A percentile compares a stretch with the other conserved stretches of the same genome.
These are phyloP conservation scores for Fulvia fulva DNA, from an alignment of 2,329 filamentous ascomycete genomes.

Conservation along the genomic window DNA sequence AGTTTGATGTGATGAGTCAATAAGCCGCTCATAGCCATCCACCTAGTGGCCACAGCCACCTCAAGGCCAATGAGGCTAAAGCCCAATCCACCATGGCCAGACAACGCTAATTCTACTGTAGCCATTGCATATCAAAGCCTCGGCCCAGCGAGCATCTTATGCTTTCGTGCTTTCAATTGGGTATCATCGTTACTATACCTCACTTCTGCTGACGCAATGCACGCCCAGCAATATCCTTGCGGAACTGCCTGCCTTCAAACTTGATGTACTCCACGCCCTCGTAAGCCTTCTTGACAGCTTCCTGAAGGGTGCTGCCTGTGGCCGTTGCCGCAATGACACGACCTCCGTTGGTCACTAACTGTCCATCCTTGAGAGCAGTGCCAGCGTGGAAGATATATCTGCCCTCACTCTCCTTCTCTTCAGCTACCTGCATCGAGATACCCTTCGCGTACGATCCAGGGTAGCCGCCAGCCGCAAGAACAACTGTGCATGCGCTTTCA, in stretches of 20 bases:
- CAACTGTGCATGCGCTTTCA: constrained; percentile 81
- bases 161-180: background rate
- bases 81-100: no score
- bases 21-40: no score
- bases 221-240: constrained; percentile 78
- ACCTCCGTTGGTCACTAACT: constrained; percentile 75
- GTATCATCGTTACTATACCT: background rate
- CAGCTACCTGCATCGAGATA: constrained; percentile 52
- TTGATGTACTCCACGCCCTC: constrained; percentile 72
- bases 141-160: background rate
- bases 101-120: no score
- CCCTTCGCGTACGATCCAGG: constrained; percentile 83
- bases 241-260: constrained; percentile 86
- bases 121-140: no score
- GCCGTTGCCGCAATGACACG: constrained; percentile 92
- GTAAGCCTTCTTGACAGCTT: constrained; percentile 86
- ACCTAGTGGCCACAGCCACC: no score
- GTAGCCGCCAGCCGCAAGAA: constrained; percentile 90
- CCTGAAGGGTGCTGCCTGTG: constrained; percentile 68
- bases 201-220: constrained; percentile 33
- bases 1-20: no score
- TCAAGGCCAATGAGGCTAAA: no score
- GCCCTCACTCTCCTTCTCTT: constrained; percentile 47
- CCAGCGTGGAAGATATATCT: constrained; percentile 90
- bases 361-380: constrained; percentile 60